A percentile compares a stretch with the other conserved stretches of the same genome.
Conservation (phyloP, 345 rosid species). For the Cardamine occulta region DNA sequence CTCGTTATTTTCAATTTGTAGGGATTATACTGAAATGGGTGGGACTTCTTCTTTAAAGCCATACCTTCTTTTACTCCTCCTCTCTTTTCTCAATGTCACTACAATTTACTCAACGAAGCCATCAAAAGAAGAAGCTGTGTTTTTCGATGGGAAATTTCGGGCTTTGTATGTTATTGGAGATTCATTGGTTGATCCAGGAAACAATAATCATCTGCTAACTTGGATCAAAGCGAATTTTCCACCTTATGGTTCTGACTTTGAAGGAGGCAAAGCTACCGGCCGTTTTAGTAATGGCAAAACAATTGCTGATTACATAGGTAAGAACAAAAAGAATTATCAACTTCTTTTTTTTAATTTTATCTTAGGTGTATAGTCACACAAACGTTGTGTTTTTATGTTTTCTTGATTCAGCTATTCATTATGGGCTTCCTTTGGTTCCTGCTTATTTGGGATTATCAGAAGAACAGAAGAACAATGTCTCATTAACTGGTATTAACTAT, state of each 20-base stretch:
- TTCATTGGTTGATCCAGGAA: conserved; percentile 67
- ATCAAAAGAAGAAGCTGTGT: conserved; percentile 18
- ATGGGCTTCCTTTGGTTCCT: conserved; percentile 39
- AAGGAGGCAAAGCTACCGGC: conserved; percentile 56
- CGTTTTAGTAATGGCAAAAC: conserved; percentile 55
- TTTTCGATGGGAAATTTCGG: conserved; percentile 21
- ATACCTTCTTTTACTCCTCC: not conserved
- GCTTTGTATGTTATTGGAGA: conserved; percentile 65
- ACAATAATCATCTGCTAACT: conserved; percentile 53
- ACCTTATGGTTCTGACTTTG: conserved; percentile 64
- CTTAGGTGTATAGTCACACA: not conserved
- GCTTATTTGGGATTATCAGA: conserved; percentile 38
- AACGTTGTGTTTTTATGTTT: not conserved
- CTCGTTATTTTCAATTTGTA: not conserved
- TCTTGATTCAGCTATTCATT: conserved; percentile 32
- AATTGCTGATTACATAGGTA: conserved; percentile 52
- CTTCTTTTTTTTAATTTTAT: too few relatives aligned
- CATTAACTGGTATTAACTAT: conserved; percentile 36
- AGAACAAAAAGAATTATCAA: not conserved
- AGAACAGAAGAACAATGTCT: not conserved
- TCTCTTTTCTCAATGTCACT: conserved; percentile 16
- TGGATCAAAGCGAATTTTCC: conserved; percentile 48
- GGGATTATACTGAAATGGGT: conserved; percentile 11
- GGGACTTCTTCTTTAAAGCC: conserved; percentile 8
- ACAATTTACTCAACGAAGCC: conserved; percentile 30